Conservation (phyloP, 495 filamentous ascomycete species). For the Tuber indicum region DNA sequence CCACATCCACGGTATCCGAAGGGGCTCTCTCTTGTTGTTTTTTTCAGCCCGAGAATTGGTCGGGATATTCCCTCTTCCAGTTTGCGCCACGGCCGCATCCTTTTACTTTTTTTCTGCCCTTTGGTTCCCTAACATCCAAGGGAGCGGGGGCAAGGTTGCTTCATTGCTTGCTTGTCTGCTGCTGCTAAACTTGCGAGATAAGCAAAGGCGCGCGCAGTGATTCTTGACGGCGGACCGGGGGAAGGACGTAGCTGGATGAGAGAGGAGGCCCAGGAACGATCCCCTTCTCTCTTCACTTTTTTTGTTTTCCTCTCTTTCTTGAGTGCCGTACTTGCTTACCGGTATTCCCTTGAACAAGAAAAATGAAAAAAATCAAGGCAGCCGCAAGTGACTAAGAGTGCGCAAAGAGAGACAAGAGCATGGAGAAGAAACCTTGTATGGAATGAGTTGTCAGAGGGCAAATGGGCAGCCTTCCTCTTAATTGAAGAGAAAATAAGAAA, state of each 20-base stretch:
- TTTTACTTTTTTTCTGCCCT: slow-evolving; percentile 4
- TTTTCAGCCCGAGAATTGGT: slow-evolving; percentile 12
- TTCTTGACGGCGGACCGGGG: not conserved
- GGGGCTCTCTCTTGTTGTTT: not conserved
- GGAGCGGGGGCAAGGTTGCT: slow-evolving; percentile 1
- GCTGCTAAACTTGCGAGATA: not conserved
- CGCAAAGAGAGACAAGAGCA: slow-evolving; percentile 1
- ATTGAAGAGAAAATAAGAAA: not conserved
- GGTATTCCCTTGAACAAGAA: not conserved
- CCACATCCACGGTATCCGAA: not conserved
- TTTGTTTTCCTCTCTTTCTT: not conserved
- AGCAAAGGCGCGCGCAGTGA: not conserved
- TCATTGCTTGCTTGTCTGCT: not conserved
- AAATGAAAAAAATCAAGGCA: slow-evolving; percentile 3
- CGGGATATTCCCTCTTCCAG: slow-evolving; percentile 27
- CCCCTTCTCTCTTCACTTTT: not conserved
- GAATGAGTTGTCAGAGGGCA: not conserved
- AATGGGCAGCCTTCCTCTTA: slow-evolving; percentile 1
- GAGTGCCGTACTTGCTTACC: not conserved
- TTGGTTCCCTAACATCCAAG: not conserved
- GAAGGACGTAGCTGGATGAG: not conserved
- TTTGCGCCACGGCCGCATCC: slow-evolving; percentile 25
- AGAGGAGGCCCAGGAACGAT: not conserved
- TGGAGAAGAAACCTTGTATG: slow-evolving; percentile 3
- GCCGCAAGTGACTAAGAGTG: not conserved